These are phyloP conservation scores for Ambrosia trifida DNA, from an alignment of 129 eudicot genomes.

Conservation along the genomic window DNA sequence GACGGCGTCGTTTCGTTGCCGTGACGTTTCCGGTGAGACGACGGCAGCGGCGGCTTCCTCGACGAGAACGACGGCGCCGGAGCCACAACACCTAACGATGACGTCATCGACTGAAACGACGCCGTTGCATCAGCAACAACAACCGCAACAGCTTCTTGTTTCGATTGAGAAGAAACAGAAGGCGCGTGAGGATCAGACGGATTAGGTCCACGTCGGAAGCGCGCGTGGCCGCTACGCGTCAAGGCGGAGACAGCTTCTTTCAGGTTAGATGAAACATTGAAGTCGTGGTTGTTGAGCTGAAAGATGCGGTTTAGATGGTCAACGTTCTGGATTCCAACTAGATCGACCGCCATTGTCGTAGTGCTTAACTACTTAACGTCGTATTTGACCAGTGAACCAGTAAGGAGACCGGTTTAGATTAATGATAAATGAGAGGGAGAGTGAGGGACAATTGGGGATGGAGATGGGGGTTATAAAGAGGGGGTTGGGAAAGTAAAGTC, in stretches of 20 bases:
- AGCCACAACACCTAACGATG: conserved; percentile 37
- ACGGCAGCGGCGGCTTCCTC: conserved; percentile 59
- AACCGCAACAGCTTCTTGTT: conserved; percentile 24
- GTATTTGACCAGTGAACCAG: too few species aligned
- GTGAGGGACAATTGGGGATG: conserved; percentile 18
- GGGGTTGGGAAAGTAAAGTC: conserved; percentile 19
- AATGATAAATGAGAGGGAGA: not conserved
- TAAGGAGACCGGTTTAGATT: not conserved
- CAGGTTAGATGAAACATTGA: conserved; percentile 36
- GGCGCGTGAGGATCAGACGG: conserved; percentile 23
- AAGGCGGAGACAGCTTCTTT: conserved; percentile 39
- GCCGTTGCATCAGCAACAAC: conserved; percentile 30
- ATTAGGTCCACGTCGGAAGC: conserved; percentile 66
- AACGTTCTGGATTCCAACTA: conserved; percentile 28
- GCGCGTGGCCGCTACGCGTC: conserved; percentile 75
- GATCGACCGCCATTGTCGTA: conserved; percentile 39
- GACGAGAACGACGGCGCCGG: conserved; percentile 51
- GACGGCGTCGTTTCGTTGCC: conserved; percentile 34
- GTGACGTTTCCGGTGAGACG: conserved; percentile 47
- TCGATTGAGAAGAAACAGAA: conserved; percentile 23
- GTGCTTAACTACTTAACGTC: not conserved
- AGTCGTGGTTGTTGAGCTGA: conserved; percentile 37
- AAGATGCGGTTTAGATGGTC: conserved; percentile 39
- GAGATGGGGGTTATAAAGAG: conserved; percentile 26
- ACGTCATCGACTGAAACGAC: conserved; percentile 45